Conservation (phyloP, 768 basidiomycete species). For the Xanthoconium purpureum region DNA sequence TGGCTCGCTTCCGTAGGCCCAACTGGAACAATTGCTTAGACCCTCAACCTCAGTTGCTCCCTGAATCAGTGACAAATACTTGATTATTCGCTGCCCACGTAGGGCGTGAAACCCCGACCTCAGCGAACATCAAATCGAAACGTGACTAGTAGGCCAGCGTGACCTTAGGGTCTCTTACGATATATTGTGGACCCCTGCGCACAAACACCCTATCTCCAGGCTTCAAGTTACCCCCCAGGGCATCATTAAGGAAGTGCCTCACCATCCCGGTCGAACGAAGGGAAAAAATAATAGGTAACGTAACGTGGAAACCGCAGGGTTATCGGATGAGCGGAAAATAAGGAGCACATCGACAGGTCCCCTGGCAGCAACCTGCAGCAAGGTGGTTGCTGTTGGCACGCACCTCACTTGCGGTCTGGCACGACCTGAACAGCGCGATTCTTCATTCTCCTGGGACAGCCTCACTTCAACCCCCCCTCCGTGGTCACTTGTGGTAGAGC, state of each 20-base stretch:
- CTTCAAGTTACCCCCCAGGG: not conserved
- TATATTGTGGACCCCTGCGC: constrained; percentile 15
- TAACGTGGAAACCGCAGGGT: constrained; percentile 23
- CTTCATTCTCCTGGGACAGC: constrained; percentile 27
- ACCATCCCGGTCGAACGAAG: constrained; percentile 3
- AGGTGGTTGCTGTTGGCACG: constrained; percentile 11
- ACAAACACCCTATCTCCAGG: constrained; percentile 21
- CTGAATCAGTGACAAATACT: not conserved
- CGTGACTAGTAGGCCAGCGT: not conserved
- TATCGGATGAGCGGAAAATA: constrained; percentile 21
- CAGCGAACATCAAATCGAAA: not conserved
- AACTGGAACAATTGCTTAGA: not conserved
- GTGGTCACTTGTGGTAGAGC: constrained; percentile 1
- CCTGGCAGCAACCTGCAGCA: constrained; percentile 9
- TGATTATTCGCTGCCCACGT: not conserved
- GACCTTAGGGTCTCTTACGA: constrained; percentile 22
- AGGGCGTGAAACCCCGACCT: not conserved
- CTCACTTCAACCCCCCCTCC: constrained; percentile 7
- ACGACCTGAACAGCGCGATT: constrained; percentile 4
- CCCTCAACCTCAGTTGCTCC: not conserved
- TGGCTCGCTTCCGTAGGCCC: not conserved
- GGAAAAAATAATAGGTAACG: constrained; percentile 20
- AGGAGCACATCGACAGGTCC: constrained; percentile 6
- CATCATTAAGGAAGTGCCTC: constrained; percentile 12
- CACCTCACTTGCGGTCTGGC: constrained; percentile 18